Evolutionary conservation across 1,284 basidiomycete genomes (phyloP), one percentile per base, ranked within the genome.

Genomic region (Cystobasidium slooffiae): DNA sequence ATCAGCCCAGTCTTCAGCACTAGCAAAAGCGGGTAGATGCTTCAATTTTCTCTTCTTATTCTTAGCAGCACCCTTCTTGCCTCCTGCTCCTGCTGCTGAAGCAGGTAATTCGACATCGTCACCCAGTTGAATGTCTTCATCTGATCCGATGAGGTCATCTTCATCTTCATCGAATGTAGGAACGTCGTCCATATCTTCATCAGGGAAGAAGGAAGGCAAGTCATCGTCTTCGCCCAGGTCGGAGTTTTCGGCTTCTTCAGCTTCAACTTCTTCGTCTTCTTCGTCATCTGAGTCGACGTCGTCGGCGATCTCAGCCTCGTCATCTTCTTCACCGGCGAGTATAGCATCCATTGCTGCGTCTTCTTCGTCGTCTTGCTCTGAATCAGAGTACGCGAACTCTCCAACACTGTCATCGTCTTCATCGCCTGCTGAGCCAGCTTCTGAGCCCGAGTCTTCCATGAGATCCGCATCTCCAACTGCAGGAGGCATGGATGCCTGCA

Each of bases 1-100:
- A 83, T 88, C 91, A 62, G 91, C 92, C 80, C 97, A 99, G 78
- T 97, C 96, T 76, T 98, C 96, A 77, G 96, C 96, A 81, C 89
- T 92, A 1, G 93, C 96, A 80, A 99, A 97, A 41, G 90, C 91
- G 1, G 94, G 94, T 78, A 94, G 80, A 52, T 88, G 85, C 78
- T 86, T 86, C 82, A 89, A 82, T 83, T 90, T 92, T 85, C 91
- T 92, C 81, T 88, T 88, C 84, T 87, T 88, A 80, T 85, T 87
- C 78, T 83, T 84, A 77, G 85, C 85, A 67, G 85, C 83, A 68
- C 82, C 80, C 52, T 66, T 72, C 56, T 77, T 56, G 22, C 47
- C 59, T 20, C 51, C 63, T 24, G n/a, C 10, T 22, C 39, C 2
- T 73, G 81, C 82, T 53, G 77, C 77, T 46, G 76, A 68, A 43